phyloP scores from a whole-genome alignment of 257 asterid genomes.

The Gynochthodes officinalis region DNA sequence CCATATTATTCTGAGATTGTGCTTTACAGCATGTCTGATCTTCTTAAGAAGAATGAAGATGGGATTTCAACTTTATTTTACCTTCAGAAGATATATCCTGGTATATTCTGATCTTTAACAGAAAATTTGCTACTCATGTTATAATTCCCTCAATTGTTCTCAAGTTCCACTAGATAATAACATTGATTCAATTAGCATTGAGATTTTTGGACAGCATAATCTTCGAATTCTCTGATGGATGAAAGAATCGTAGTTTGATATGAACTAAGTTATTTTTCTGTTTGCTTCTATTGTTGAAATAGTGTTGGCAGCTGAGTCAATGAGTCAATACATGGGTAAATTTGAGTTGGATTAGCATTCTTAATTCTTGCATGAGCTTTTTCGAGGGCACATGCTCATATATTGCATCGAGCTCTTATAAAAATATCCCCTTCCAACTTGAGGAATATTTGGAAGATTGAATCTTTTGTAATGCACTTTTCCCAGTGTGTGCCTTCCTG shows the following conservation, averaged over 20 bases:
- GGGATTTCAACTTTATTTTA: constrained; percentile 95
- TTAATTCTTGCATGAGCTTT: neutral
- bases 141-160: neutral
- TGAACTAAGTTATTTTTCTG: neutral
- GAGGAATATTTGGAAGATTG: too few species aligned
- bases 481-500: neutral
- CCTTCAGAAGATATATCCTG: constrained; percentile 98
- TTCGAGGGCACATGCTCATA: neutral
- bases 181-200: neutral
- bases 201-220: neutral
- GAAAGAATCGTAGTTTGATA: neutral
- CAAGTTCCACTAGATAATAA: neutral
- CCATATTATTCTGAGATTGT: constrained; percentile 95
- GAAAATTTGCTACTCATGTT: neutral
- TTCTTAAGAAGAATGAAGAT: constrained; percentile 89
- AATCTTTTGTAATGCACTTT: too few species aligned
- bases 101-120: constrained; percentile 28
- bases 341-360: neutral
- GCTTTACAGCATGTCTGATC: constrained; percentile 96
- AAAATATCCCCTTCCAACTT: too few species aligned
- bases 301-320: neutral
- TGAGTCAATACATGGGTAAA: neutral
- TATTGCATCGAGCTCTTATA: too few species aligned
- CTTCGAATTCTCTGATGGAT: neutral
- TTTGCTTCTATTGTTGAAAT: neutral